Evolutionary conservation across 2,329 filamentous ascomycete species (phyloP), one percentile per base, ranked within the genome.

Genomic region (Corniculantispora saksenae): DNA sequence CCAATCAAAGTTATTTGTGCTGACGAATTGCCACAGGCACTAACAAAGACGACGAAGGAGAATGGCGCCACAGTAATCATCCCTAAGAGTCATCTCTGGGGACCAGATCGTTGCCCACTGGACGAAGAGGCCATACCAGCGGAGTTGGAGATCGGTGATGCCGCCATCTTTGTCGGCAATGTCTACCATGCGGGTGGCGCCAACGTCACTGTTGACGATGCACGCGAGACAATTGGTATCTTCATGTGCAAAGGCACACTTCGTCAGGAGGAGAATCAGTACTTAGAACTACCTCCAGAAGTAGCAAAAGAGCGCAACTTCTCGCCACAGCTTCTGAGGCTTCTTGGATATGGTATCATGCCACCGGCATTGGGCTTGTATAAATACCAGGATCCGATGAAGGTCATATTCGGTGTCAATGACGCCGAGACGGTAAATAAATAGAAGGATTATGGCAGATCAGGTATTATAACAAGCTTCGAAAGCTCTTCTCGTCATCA

Each of bases 41-140:
- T 77, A 63, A 78, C 76, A 4, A 79, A 74, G 69, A 80, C 77
- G 1, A 80, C 77, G 1, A 73, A 71, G 21, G 76, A 78, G 47
- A 81, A 81, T 53, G 79, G 79, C 1, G 78, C 78, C 1, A 81
- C 79, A 0, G 69, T 78, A n/a, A 76, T 74, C 1, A 80, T 80
- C 47, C 79, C 78, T 0, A 74, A 75, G 7, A 78, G 74, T 13
- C 79, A 81, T 66, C 70, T 78, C 4, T 81, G 79, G 79, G 77
- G 74, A 0, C 71, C 74, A 7, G 76, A 79, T 0, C 72, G 76
- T 0, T 70, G 69, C 6, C 79, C 79, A 1, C 66, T 73, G 12
- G 72, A 76, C 25, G 72, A 78, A 10, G 79, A 81, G 55, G 76
- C 78, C 1, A 69, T 78, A 2, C 73, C 76, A 0, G 78, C 77